These are phyloP conservation scores for Phytophthora colocasiae DNA, from an alignment of 352 stramenopile species.

Conservation along the genomic window DNA sequence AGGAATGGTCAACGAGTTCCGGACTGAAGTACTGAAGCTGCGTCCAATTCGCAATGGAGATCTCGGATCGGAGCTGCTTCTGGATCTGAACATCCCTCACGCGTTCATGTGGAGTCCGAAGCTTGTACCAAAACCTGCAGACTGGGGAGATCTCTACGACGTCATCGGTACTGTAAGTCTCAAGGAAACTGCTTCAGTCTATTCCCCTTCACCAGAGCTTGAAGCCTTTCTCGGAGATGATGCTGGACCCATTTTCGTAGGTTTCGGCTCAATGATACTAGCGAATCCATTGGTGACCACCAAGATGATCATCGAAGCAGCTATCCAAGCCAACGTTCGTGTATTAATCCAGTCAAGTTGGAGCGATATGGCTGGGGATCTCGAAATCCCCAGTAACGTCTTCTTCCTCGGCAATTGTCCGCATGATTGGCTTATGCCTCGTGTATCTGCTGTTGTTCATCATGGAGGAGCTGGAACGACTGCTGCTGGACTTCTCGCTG, in stretches of 20 bases:
- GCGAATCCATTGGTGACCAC: slow-evolving; percentile 66
- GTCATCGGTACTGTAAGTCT: slow-evolving; percentile 85
- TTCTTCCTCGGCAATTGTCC: slow-evolving; percentile 72
- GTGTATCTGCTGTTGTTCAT: slow-evolving; percentile 85
- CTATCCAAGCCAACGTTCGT: slow-evolving; percentile 59
- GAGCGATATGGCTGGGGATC: slow-evolving; percentile 68
- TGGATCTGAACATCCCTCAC: slow-evolving; percentile 80
- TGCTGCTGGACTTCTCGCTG: slow-evolving; percentile 85
- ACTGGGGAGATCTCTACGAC: slow-evolving; percentile 87
- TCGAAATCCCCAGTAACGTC: slow-evolving; percentile 53
- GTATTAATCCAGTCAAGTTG: slow-evolving; percentile 91
- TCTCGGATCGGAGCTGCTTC: slow-evolving; percentile 51
- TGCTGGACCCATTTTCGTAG: slow-evolving; percentile 91
- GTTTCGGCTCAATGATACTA: slow-evolving; percentile 94
- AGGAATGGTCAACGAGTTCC: slow-evolving; percentile 82
- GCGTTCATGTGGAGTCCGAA: slow-evolving; percentile 88
- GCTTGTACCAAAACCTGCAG: slow-evolving; percentile 86
- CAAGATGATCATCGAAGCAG: slow-evolving; percentile 87
- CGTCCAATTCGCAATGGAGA: slow-evolving; percentile 63
- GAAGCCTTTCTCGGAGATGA: slow-evolving; percentile 62
- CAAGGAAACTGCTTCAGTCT: slow-evolving; percentile 43
- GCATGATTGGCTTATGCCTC: slow-evolving; percentile 92
- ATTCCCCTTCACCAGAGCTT: slow-evolving; percentile 58
- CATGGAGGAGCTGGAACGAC: slow-evolving; percentile 89
- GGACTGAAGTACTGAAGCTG: slow-evolving; percentile 60